Percentiles rank a stretch among this genome's conserved stretches.
phyloP scores from a whole-genome alignment of 164 flowering plant genomes.

The Warburgia ugandensis region DNA sequence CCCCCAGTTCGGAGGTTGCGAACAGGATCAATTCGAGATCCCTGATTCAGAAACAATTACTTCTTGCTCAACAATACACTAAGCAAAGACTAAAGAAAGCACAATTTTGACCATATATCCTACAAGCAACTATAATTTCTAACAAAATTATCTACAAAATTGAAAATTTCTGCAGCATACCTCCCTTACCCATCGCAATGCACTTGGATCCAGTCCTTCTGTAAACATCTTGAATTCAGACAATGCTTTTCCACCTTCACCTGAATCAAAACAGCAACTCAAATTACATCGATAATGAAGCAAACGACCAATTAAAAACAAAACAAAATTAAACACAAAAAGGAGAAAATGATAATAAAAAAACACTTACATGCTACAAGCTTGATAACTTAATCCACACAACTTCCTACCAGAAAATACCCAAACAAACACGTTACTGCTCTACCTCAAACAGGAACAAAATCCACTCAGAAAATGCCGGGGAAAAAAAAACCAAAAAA shows the following conservation, averaged over 20 bases:
- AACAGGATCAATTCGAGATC: slow-evolving; percentile 28
- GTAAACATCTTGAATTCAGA: slow-evolving; percentile 48
- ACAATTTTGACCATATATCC: no score
- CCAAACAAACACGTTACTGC: background rate
- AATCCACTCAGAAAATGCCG: background rate
- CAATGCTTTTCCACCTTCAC: slow-evolving; percentile 4
- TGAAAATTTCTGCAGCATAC: slow-evolving; percentile 32
- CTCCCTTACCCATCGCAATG: slow-evolving; percentile 41
- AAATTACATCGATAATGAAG: no score
- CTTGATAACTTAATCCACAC: no score
- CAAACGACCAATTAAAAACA: no score
- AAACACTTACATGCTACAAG: no score
- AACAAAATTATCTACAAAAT: no score
- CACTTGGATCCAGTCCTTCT: slow-evolving; percentile 40
- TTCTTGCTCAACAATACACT: no score
- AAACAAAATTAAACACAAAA: no score
- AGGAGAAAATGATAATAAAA: no score
- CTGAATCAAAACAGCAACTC: slow-evolving; percentile 11
- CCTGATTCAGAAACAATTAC: slow-evolving; percentile 10
- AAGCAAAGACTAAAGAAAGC: no score
- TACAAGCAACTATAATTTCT: no score
- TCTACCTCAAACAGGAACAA: background rate
- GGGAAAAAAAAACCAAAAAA: background rate
- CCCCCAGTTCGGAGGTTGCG: slow-evolving; percentile 19
- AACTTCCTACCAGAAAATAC: no score